Percentiles rank a stretch among this genome's conserved stretches.
Evolutionary conservation across 345 rosid genomes (phyloP).

Genomic region (Reutealis trisperma): DNA sequence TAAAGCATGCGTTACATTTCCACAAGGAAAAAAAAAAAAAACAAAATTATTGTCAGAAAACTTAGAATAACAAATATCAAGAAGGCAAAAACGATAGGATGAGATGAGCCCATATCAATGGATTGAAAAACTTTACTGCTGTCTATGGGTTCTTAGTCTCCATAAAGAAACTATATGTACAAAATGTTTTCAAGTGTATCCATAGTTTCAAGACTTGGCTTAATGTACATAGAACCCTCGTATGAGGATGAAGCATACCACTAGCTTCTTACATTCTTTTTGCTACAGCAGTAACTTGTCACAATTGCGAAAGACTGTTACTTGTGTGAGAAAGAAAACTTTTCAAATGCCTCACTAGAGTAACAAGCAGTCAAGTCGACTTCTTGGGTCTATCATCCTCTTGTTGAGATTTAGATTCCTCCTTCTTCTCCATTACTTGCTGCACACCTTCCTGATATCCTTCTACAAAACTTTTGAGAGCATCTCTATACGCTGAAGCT

Average conservation of each 20-base stretch:
- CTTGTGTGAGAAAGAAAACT: background rate
- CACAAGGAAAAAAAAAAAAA: background rate
- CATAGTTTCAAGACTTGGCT: constrained; percentile 9
- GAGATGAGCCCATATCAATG: constrained; percentile 2
- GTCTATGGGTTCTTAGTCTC: background rate
- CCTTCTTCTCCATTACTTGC: constrained; percentile 61
- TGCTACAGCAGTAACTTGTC: constrained; percentile 1
- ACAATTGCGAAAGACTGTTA: constrained; percentile 5
- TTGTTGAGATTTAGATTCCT: constrained; percentile 39
- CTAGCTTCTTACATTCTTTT: background rate
- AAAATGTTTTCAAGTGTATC: constrained; percentile 7
- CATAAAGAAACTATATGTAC: constrained; percentile 1
- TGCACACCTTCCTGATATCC: constrained; percentile 86
- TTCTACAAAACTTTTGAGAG: constrained; percentile 63
- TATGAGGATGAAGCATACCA: constrained; percentile 14
- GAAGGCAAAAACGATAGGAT: background rate
- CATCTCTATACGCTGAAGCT: constrained; percentile 84
- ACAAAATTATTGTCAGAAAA: background rate
- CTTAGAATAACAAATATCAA: background rate
- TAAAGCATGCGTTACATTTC: constrained; percentile 11
- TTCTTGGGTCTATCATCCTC: constrained; percentile 30
- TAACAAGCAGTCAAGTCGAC: constrained; percentile 23
- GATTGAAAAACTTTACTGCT: background rate
- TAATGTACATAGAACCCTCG: constrained; percentile 13
- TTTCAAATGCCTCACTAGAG: background rate